phyloP scores from a whole-genome alignment of 2,329 filamentous ascomycete genomes.

The Chlorencoelia australis region DNA sequence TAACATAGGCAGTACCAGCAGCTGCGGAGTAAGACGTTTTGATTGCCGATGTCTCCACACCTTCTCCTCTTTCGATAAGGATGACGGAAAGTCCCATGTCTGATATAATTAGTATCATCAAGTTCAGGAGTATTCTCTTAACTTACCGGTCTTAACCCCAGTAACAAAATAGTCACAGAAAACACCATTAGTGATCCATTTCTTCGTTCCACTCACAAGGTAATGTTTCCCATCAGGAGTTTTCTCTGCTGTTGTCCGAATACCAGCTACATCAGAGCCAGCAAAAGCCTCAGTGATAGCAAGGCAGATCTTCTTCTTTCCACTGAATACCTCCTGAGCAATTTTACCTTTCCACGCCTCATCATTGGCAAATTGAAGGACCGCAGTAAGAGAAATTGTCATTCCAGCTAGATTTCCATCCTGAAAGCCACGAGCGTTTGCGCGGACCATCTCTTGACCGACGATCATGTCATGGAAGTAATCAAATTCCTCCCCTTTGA shows the following conservation, averaged over 20 bases:
- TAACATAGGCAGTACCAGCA: constrained; percentile 45
- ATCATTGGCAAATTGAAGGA: constrained; percentile 69
- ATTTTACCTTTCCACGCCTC: constrained; percentile 55
- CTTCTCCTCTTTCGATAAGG: constrained; percentile 63
- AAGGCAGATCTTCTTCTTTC: constrained; percentile 80
- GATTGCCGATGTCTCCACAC: constrained; percentile 66
- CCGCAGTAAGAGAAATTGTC: constrained; percentile 70
- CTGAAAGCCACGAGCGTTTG: constrained; percentile 69
- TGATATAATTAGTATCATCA: neutral
- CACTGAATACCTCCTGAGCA: constrained; percentile 62
- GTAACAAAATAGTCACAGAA: constrained; percentile 78
- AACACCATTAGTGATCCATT: constrained; percentile 78
- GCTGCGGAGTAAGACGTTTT: constrained; percentile 74
- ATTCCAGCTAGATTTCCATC: constrained; percentile 65
- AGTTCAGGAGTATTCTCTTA: neutral
- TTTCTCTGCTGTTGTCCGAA: constrained; percentile 70
- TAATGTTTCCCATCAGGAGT: constrained; percentile 63
- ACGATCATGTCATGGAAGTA: constrained; percentile 78
- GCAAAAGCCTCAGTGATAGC: constrained; percentile 86
- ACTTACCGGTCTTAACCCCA: constrained; percentile 53
- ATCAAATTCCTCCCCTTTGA: constrained; percentile 73
- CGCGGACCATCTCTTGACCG: constrained; percentile 60
- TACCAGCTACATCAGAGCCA: constrained; percentile 69
- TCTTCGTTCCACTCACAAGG: constrained; percentile 68
- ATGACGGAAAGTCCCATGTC: constrained; percentile 71